Evolutionary conservation across 1,139 yeast genomes (phyloP).

Genomic region (Pichia sp.): DNA sequence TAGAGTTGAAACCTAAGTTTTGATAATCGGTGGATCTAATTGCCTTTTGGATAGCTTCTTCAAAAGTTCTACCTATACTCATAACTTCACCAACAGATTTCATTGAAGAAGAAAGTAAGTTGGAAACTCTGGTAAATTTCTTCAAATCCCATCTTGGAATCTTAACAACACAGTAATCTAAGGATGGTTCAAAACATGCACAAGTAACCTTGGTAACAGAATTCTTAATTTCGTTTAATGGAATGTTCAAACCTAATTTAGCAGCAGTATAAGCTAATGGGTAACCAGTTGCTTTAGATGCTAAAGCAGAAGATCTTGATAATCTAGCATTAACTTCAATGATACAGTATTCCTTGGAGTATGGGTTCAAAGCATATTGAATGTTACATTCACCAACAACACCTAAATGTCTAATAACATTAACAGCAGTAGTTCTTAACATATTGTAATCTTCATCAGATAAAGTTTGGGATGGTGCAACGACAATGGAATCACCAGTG

Average conservation of each 20-base stretch:
- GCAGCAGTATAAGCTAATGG: constrained; percentile 99
- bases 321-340: constrained; percentile 98
- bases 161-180: constrained; percentile 95
- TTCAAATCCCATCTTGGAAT: constrained; percentile 99
- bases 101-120: constrained; percentile 88
- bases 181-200: constrained; percentile 96
- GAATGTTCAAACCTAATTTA: constrained; percentile 88
- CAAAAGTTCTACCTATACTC: constrained; percentile 97
- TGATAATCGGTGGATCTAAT: constrained; percentile 94
- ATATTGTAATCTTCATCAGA: constrained; percentile 97
- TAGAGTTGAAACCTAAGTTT: constrained; percentile 87
- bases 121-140: constrained; percentile 90
- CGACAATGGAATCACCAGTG: constrained; percentile 98
- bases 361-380: constrained; percentile 94
- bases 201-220: constrained; percentile 92
- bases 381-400: constrained; percentile 99
- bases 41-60: constrained; percentile 97
- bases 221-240: constrained; percentile 87
- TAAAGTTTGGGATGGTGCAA: constrained; percentile 96
- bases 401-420: constrained; percentile 94
- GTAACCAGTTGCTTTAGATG: constrained; percentile 98
- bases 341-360: constrained; percentile 90
- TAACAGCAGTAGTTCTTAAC: constrained; percentile 97
- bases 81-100: constrained; percentile 99
- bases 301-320: constrained; percentile 96